A percentile compares a stretch with the other conserved stretches of the same genome.
These are phyloP conservation scores for Rhodomyrtus tomentosa DNA, from an alignment of 345 rosid genomes.

Conservation along the genomic window DNA sequence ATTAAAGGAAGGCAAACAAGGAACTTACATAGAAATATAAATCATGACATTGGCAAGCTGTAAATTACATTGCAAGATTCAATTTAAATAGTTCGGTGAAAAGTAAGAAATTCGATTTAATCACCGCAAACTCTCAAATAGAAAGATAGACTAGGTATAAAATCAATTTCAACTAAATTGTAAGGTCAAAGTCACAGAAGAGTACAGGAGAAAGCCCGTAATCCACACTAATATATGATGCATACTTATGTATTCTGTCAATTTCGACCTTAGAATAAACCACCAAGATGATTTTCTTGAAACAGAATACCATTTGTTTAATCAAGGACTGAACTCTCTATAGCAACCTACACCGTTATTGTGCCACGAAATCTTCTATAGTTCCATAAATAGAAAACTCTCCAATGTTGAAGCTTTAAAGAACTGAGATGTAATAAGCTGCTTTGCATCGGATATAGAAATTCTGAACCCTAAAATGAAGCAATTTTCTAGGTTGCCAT, in stretches of 20 bases:
- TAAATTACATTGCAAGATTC: neutral
- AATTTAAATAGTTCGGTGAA: neutral
- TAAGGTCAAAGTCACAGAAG: neutral
- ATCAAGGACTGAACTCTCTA: neutral
- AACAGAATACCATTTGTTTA: neutral
- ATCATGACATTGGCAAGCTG: neutral
- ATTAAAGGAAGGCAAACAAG: neutral
- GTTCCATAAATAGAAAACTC: neutral
- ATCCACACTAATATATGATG: neutral
- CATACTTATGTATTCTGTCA: neutral
- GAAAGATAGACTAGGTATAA: neutral
- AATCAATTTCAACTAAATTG: neutral
- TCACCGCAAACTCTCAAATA: neutral
- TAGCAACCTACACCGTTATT: neutral
- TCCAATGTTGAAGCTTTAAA: neutral
- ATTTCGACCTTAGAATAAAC: neutral
- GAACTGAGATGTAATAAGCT: neutral
- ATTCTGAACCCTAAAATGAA: neutral
- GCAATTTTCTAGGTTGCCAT: neutral
- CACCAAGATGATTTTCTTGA: neutral
- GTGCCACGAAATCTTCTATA: neutral
- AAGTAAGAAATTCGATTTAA: neutral
- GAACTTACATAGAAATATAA: neutral
- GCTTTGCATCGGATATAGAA: neutral
- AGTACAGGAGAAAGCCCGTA: neutral